These are phyloP conservation scores for Polyplosphaeria fusca DNA, from an alignment of 495 filamentous ascomycete species.

Conservation along the genomic window DNA sequence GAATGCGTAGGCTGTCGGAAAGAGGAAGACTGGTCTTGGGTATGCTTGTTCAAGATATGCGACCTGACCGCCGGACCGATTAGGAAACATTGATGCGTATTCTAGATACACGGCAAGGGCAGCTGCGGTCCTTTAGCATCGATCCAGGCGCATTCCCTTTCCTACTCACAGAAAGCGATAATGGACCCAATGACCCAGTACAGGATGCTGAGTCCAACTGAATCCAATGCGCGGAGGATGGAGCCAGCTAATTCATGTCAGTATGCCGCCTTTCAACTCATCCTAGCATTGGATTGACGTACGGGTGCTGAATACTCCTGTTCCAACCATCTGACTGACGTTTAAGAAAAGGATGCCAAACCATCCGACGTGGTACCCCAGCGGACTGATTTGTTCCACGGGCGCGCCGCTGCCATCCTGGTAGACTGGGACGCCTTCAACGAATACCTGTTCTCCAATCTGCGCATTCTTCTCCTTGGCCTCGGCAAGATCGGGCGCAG, in stretches of 20 bases:
- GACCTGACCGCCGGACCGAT: conserved; percentile 18
- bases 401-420: conserved; percentile 21
- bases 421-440: conserved; percentile 11
- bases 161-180: conserved; percentile 5
- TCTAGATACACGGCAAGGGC: conserved; percentile 11
- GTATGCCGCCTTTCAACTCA: not conserved
- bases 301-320: conserved; percentile 20
- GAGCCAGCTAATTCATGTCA: conserved; percentile 1
- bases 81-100: conserved; percentile 18
- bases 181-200: conserved; percentile 21
- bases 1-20: conserved; percentile 12
- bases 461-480: conserved; percentile 19
- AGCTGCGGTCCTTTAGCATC: not conserved
- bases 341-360: conserved; percentile 16
- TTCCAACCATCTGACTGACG: conserved; percentile 20
- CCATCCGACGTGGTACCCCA: conserved; percentile 19
- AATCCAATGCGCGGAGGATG: conserved; percentile 6
- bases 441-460: conserved; percentile 13
- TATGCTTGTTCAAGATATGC: conserved; percentile 19
- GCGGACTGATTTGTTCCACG: conserved; percentile 10
- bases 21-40: conserved; percentile 11
- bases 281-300: not conserved
- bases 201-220: conserved; percentile 15
- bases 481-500: not conserved
- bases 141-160: not conserved